phyloP scores from a whole-genome alignment of 768 basidiomycete species.

The Gloeostereum incarnatum region DNA sequence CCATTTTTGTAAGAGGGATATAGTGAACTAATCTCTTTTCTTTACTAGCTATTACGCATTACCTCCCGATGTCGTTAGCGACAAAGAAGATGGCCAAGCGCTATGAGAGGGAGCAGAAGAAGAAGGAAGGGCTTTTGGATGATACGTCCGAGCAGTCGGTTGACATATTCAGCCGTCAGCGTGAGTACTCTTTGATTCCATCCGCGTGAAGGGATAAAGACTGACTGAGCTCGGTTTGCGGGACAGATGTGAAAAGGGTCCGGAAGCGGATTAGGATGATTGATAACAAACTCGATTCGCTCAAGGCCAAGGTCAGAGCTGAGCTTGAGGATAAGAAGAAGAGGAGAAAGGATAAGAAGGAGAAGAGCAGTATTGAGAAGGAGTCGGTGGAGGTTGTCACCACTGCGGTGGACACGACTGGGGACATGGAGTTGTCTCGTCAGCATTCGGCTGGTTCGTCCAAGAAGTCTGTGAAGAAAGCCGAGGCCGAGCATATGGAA shows the following conservation, averaged over 20 bases:
- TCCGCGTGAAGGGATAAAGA: too few relatives aligned
- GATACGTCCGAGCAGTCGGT: constrained; percentile 16
- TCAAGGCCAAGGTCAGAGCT: constrained; percentile 19
- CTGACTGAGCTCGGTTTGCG: neutral
- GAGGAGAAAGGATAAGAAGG: constrained; percentile 8
- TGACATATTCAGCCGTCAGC: constrained; percentile 25
- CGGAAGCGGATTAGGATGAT: constrained; percentile 22
- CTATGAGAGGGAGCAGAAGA: constrained; percentile 24
- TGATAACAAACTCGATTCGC: constrained; percentile 19
- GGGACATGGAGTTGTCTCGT: neutral
- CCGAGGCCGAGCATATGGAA: neutral
- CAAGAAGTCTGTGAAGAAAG: neutral
- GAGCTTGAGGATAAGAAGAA: constrained; percentile 9
- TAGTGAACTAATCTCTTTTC: neutral
- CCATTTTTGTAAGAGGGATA: neutral
- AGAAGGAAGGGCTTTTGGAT: constrained; percentile 9
- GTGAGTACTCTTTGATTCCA: constrained; percentile 13
- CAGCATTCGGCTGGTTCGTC: neutral
- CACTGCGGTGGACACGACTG: too few relatives aligned
- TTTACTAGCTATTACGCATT: constrained; percentile 34
- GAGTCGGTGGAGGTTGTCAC: neutral
- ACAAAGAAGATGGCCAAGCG: constrained; percentile 41
- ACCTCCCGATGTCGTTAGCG: constrained; percentile 56
- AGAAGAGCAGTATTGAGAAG: constrained; percentile 3
- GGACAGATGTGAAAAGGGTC: constrained; percentile 23